phyloP scores from a whole-genome alignment of 148 eudicot species.

The Polygonum aviculare region DNA sequence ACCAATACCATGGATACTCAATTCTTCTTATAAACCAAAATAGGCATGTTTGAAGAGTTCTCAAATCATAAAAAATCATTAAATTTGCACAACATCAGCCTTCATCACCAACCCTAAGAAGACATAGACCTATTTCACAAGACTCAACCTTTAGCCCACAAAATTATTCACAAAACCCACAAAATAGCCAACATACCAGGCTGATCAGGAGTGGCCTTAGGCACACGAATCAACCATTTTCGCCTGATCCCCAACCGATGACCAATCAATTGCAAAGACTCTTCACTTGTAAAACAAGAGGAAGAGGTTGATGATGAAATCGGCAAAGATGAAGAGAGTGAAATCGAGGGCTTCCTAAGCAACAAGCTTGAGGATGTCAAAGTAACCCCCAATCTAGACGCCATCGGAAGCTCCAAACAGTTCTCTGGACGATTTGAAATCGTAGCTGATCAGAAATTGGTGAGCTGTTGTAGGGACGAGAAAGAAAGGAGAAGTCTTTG shows the following conservation, averaged over 20 bases:
- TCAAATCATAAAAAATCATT: background rate
- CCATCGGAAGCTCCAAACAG: slow-evolving; percentile 35
- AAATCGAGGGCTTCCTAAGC: slow-evolving; percentile 28
- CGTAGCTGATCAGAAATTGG: background rate
- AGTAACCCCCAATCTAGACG: slow-evolving; percentile 50
- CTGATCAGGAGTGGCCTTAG: slow-evolving; percentile 74
- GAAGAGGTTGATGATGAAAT: slow-evolving; percentile 21
- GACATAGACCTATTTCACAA: background rate
- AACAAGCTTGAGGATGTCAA: slow-evolving; percentile 36
- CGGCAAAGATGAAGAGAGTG: slow-evolving; percentile 20
- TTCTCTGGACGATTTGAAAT: background rate
- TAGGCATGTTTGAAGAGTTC: background rate
- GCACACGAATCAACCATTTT: slow-evolving; percentile 29
- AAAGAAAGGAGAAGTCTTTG: slow-evolving; percentile 3
- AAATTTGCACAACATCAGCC: background rate
- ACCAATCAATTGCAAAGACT: slow-evolving; percentile 26
- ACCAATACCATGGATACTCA: background rate
- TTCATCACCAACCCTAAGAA: background rate
- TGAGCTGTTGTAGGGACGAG: slow-evolving; percentile 6
- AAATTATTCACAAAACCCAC: background rate
- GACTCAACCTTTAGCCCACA: background rate
- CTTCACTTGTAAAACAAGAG: slow-evolving; percentile 19
- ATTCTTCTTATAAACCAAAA: background rate
- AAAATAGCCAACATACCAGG: slow-evolving; percentile 32
- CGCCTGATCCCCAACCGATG: slow-evolving; percentile 30